Conservation (phyloP, 495 filamentous ascomycete genomes). For the Aspergillus panamensis region DNA sequence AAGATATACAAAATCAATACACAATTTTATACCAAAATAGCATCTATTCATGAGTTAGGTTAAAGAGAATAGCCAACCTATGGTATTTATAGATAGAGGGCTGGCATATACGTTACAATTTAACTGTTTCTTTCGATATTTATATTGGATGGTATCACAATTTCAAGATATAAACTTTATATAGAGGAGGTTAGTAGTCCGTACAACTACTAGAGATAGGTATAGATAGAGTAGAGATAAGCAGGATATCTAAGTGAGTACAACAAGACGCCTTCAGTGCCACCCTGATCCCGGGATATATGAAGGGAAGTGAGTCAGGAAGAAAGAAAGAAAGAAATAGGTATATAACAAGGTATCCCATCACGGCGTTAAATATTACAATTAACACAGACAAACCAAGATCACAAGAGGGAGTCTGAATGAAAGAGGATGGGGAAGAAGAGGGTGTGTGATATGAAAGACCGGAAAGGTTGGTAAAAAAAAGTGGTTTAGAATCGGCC, state of each 20-base stretch:
- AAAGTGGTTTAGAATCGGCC: conserved; percentile 32
- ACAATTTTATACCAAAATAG: neutral
- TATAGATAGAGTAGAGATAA: neutral
- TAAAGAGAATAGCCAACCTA: too few relatives aligned
- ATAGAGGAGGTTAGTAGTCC: neutral
- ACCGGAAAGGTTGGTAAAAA: conserved; percentile 4
- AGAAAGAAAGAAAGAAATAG: conserved; percentile 7
- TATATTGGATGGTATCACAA: neutral
- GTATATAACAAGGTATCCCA: conserved; percentile 7
- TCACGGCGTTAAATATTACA: conserved; percentile 12
- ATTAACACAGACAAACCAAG: neutral
- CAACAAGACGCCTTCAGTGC: neutral
- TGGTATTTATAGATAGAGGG: too few relatives aligned
- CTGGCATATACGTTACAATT: too few relatives aligned
- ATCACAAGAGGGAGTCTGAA: neutral
- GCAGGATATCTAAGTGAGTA: neutral
- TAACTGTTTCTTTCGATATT: too few relatives aligned
- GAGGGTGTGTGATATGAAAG: neutral
- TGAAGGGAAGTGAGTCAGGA: conserved; percentile 21
- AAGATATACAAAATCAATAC: neutral
- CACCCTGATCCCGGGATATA: conserved; percentile 1
- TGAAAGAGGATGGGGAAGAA: neutral
- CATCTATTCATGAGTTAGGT: too few relatives aligned
- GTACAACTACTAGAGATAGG: neutral
- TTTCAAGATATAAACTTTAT: neutral